Base-by-base conservation (phyloP, 2,329 filamentous ascomycete species). In the Thielaviopsis euricoi region DNA sequence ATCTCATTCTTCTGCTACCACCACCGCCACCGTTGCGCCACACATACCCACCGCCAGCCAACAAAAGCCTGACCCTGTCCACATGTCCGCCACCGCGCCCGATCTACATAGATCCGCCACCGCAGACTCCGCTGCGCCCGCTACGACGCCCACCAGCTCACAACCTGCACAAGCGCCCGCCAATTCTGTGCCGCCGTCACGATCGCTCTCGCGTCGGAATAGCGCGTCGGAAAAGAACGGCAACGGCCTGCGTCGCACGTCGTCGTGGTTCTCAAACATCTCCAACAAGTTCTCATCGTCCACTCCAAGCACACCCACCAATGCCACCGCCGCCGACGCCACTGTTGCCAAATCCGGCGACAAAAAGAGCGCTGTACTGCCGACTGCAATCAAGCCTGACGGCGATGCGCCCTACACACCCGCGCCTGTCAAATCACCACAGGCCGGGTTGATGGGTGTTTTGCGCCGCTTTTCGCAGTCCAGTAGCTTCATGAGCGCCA, bases 231-330 rank as follows among this genome's bases (percentile, higher is more conserved):
- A 55, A 13, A 59, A 55, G 33, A 55, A 59, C n/a, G 55, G 48
- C 7, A 29, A 33, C 15, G 29, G 55, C 48, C 69, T 73, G 7
- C 72, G 74, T 52, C 76, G 81, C 56, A 79, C 89, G 62, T 84
- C 83, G 62, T 95, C 90, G 15, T 98, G 93, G 93, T 90, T 97
- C 66, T 88, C 87, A 58, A 95, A 83, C 66, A 82, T 97, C 63
- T 94, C 89, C 62, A 91, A 88, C 63, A 96, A 95, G 68, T 95
- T 97, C 72, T 89, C 87, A 2, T 82, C 81, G 26, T 73, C 74
- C 19, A 68, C 65, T n/a, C 62, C 66, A 25, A 33, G 15, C 37
- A 25, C 52, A 26, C 52, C 6, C 22, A 64, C 60, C 56, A 64
- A 55, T 53, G 56, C 25, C 37, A 56, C 40, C 6, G 26, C 49